Conservation (phyloP, 345 rosid genomes). For the Melaleuca quinquenervia region DNA sequence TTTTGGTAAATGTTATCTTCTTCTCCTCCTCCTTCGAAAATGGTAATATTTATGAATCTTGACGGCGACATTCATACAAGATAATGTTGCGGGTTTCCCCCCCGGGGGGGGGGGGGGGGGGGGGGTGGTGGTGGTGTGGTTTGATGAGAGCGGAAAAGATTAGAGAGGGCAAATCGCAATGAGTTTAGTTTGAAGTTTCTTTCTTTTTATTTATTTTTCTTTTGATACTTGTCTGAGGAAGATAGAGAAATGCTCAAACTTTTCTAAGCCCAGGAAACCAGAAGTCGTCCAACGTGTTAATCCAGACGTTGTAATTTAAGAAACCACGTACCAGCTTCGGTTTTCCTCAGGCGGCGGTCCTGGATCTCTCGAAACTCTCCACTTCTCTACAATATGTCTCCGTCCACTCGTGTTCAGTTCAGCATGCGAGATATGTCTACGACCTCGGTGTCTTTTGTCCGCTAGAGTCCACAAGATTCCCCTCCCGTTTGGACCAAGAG, state of each 20-base stretch:
- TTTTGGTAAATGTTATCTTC: too few species aligned
- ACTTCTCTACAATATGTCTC: neutral
- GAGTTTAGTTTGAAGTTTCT: neutral
- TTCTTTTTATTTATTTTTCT: neutral
- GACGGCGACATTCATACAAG: neutral
- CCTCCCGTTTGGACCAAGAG: neutral
- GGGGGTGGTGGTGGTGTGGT: too few species aligned
- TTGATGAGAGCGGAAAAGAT: neutral
- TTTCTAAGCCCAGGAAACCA: neutral
- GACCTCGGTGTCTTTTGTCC: neutral
- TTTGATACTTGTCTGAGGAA: neutral
- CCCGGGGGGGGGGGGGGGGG: too few species aligned
- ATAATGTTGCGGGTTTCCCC: neutral
- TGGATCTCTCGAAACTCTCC: neutral
- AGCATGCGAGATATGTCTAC: neutral
- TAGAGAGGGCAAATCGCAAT: neutral
- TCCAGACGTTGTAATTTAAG: neutral
- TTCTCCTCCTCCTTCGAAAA: too few species aligned
- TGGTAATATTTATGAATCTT: neutral
- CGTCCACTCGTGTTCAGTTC: neutral
- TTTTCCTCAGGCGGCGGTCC: neutral
- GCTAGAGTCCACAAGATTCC: neutral
- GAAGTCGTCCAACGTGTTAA: neutral
- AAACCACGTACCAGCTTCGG: neutral
- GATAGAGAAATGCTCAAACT: neutral